phyloP scores from a whole-genome alignment of 78 protist species.

The Dictyostelium intermedium region DNA sequence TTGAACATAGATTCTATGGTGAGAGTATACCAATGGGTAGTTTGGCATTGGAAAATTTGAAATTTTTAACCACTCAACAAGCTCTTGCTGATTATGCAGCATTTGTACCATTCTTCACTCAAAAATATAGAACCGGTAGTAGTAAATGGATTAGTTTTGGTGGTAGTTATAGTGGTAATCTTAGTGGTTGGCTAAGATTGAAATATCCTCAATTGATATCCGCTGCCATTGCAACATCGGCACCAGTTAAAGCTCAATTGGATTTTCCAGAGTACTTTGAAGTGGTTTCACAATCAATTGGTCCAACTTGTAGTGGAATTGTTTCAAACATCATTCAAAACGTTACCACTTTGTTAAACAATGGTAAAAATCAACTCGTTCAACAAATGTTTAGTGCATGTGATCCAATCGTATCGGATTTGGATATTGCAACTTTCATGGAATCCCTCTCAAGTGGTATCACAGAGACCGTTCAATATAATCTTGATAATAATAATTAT shows the following conservation, averaged over 20 bases:
- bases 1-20: conserved; percentile 83
- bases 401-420: conserved; percentile 31
- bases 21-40: conserved; percentile 1
- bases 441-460: conserved; percentile 35
- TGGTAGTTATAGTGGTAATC: conserved; percentile 82
- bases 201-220: conserved; percentile 64
- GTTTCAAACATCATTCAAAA: conserved; percentile 13
- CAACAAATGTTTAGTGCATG: conserved; percentile 52
- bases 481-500: conserved; percentile 51
- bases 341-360: conserved; percentile 22
- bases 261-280: conserved; percentile 84
- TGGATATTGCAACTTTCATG: conserved; percentile 72
- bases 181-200: conserved; percentile 66
- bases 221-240: conserved; percentile 83
- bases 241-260: conserved; percentile 81
- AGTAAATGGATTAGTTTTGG: conserved; percentile 78
- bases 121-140: conserved; percentile 6
- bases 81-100: conserved; percentile 86
- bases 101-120: conserved; percentile 23
- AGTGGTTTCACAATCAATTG: conserved; percentile 56
- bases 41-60: conserved; percentile 30
- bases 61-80: conserved; percentile 71
- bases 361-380: conserved; percentile 40
- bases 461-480: conserved; percentile 68
- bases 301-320: conserved; percentile 32